phyloP scores from a whole-genome alignment of 1,139 yeast species.

The Saccharomyces hybrid region DNA sequence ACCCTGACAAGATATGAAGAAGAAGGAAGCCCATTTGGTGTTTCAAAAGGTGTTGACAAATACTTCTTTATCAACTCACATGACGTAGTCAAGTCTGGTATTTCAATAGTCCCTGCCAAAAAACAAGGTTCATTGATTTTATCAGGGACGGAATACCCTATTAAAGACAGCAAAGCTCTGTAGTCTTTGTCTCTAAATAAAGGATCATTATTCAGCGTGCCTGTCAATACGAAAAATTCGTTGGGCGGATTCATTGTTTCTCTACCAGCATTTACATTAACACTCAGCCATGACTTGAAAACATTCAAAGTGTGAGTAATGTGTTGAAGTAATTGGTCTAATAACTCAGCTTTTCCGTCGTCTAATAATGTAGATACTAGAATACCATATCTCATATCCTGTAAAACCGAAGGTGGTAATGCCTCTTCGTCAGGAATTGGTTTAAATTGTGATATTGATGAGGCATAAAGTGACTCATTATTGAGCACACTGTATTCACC shows the following conservation, averaged over 20 bases:
- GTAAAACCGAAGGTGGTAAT: slow-evolving; percentile 17
- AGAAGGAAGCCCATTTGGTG: slow-evolving; percentile 27
- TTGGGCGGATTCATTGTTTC: slow-evolving; percentile 11
- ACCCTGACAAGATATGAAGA: slow-evolving; percentile 24
- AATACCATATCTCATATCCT: slow-evolving; percentile 27
- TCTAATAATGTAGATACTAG: slow-evolving; percentile 30
- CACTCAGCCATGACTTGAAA: slow-evolving; percentile 16
- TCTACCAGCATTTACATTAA: slow-evolving; percentile 10
- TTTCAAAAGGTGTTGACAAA: slow-evolving; percentile 23
- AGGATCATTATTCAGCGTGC: slow-evolving; percentile 10
- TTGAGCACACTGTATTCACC: slow-evolving; percentile 33
- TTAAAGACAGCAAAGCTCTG: slow-evolving; percentile 23
- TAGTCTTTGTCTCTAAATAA: slow-evolving; percentile 24
- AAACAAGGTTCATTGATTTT: slow-evolving; percentile 20
- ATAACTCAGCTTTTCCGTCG: slow-evolving; percentile 22
- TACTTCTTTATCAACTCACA: slow-evolving; percentile 19
- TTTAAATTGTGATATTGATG: slow-evolving; percentile 21
- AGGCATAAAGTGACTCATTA: slow-evolving; percentile 13
- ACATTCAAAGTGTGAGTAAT: slow-evolving; percentile 13
- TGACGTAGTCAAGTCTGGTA: slow-evolving; percentile 13
- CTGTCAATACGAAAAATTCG: slow-evolving; percentile 8
- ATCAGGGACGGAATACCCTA: slow-evolving; percentile 25
- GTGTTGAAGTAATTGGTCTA: slow-evolving; percentile 18
- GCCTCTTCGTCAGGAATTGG: slow-evolving; percentile 20
- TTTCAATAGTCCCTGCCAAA: slow-evolving; percentile 14